phyloP scores from a whole-genome alignment of 345 rosid species.

The Toxicodendron radicans region DNA sequence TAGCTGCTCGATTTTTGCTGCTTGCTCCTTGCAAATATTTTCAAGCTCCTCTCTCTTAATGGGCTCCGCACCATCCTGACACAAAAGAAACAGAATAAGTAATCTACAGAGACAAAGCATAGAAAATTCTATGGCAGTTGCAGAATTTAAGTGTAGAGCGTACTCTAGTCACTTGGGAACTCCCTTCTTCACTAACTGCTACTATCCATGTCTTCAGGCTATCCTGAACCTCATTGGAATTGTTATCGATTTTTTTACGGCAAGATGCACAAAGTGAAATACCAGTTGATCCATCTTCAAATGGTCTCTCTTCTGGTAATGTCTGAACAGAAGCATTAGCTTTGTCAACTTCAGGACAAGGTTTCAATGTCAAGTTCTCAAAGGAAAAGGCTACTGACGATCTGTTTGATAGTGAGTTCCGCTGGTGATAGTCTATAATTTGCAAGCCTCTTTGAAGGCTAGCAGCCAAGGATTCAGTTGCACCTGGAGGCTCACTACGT shows the following conservation, averaged over 20 bases:
- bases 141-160: conserved; percentile 10
- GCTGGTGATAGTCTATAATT: conserved; percentile 70
- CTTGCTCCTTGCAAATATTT: conserved; percentile 67
- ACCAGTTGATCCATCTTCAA: no score
- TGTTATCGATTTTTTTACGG: conserved; percentile 44
- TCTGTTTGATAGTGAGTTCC: conserved; percentile 50
- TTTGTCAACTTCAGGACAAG: conserved; percentile 56
- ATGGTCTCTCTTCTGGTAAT: conserved; percentile 35
- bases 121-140: background rate
- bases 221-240: conserved; percentile 40
- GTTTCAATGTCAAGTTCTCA: conserved; percentile 68
- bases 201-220: conserved; percentile 56
- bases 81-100: conserved; percentile 14
- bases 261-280: conserved; percentile 67
- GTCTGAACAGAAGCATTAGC: conserved; percentile 45
- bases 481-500: conserved; percentile 58
- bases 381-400: conserved; percentile 77
- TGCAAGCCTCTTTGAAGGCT: conserved; percentile 91
- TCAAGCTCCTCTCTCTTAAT: conserved; percentile 64
- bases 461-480: conserved; percentile 86
- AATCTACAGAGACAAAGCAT: background rate
- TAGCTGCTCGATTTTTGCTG: conserved; percentile 73
- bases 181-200: conserved; percentile 28
- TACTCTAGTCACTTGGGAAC: conserved; percentile 27
- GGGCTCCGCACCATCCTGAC: conserved; percentile 48